A percentile compares a stretch with the other conserved stretches of the same genome.
These are phyloP conservation scores for Myriosclerotinia duriaeana DNA, from an alignment of 2,329 filamentous ascomycete genomes.

Conservation along the genomic window DNA sequence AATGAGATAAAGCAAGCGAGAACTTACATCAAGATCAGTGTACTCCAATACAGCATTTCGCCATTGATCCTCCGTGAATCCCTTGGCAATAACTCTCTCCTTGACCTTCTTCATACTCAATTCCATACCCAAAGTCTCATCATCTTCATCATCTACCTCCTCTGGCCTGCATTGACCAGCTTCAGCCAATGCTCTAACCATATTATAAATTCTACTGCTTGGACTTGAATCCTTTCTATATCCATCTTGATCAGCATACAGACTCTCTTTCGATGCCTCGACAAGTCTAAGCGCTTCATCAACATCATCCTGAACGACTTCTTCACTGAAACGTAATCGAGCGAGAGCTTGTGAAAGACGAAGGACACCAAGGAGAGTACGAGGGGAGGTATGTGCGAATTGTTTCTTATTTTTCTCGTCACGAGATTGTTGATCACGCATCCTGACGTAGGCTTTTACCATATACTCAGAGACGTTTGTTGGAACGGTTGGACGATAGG, in stretches of 20 bases:
- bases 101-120: slow-evolving; percentile 85
- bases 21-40: slow-evolving; percentile 80
- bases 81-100: slow-evolving; percentile 90
- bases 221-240: slow-evolving; percentile 70
- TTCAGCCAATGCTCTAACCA: slow-evolving; percentile 85
- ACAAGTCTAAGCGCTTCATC: slow-evolving; percentile 90
- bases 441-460: slow-evolving; percentile 91
- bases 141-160: slow-evolving; percentile 63
- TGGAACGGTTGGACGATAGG: slow-evolving; percentile 83
- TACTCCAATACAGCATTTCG: slow-evolving; percentile 86
- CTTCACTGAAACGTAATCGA: slow-evolving; percentile 81
- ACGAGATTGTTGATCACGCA: slow-evolving; percentile 87
- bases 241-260: slow-evolving; percentile 68
- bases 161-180: slow-evolving; percentile 60
- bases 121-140: slow-evolving; percentile 66
- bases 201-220: slow-evolving; percentile 89
- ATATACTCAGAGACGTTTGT: slow-evolving; percentile 90
- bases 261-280: slow-evolving; percentile 88
- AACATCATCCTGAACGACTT: slow-evolving; percentile 87
- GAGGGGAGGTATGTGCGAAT: slow-evolving; percentile 90
- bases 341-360: slow-evolving; percentile 93
- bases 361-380: slow-evolving; percentile 88
- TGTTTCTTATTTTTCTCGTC: slow-evolving; percentile 90
- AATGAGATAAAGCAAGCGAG: slow-evolving; percentile 30
- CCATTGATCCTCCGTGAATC: slow-evolving; percentile 94